Evolutionary conservation across 257 asterid genomes (phyloP).

Genomic region (Mentha longifolia): DNA sequence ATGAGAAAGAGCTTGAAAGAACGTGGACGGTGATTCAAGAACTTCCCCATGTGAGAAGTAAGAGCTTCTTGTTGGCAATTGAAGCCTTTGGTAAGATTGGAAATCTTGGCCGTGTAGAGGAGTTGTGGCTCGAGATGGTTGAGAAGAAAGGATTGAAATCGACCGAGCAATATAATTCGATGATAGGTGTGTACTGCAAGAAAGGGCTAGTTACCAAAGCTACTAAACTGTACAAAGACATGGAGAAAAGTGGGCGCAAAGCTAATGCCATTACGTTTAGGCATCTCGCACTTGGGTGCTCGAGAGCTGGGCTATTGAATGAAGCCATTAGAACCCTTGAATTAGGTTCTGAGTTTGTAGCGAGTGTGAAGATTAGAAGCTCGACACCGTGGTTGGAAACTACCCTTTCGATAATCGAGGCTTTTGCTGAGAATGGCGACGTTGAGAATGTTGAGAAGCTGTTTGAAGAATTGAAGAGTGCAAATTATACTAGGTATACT

Average conservation of each 20-base stretch:
- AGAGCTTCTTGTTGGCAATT: slow-evolving; percentile 70
- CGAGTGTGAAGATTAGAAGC: slow-evolving; percentile 51
- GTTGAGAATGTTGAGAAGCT: slow-evolving; percentile 66
- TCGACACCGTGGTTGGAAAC: slow-evolving; percentile 91
- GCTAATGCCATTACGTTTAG: slow-evolving; percentile 81
- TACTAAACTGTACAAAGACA: slow-evolving; percentile 73
- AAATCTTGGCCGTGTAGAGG: slow-evolving; percentile 68
- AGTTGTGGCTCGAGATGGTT: slow-evolving; percentile 67
- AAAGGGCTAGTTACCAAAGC: slow-evolving; percentile 80
- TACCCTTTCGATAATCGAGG: slow-evolving; percentile 56
- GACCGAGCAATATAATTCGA: slow-evolving; percentile 70
- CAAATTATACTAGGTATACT: slow-evolving; percentile 72
- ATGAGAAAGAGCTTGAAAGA: slow-evolving; percentile 61
- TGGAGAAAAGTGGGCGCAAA: slow-evolving; percentile 71
- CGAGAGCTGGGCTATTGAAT: slow-evolving; percentile 69
- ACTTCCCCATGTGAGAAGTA: slow-evolving; percentile 58
- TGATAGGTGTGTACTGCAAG: slow-evolving; percentile 76
- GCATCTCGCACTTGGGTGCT: slow-evolving; percentile 85
- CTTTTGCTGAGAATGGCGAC: slow-evolving; percentile 69
- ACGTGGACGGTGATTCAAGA: slow-evolving; percentile 61
- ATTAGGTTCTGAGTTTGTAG: slow-evolving; percentile 46
- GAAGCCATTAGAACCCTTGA: slow-evolving; percentile 73
- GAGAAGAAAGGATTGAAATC: slow-evolving; percentile 63
- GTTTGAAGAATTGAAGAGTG: slow-evolving; percentile 69
- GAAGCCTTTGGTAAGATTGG: slow-evolving; percentile 86